These are phyloP conservation scores for Neolentinus lepideus DNA, from an alignment of 1,284 basidiomycete genomes.

Conservation along the genomic window DNA sequence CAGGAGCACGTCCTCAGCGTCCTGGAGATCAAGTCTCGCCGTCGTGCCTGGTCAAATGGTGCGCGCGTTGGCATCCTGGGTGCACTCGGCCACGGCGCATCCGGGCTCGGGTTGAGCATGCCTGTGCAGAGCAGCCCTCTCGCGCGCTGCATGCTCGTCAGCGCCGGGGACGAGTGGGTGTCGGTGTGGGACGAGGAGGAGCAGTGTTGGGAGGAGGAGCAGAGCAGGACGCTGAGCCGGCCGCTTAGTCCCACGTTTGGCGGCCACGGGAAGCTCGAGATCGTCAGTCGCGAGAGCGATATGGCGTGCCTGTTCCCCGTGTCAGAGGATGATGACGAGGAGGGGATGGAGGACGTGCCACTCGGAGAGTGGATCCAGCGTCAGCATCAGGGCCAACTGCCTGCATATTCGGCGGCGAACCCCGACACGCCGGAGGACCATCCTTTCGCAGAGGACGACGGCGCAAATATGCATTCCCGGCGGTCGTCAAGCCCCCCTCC, in stretches of 20 bases:
- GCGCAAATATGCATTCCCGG: constrained; percentile 4
- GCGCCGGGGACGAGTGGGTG: constrained; percentile 9
- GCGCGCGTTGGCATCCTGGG: not conserved
- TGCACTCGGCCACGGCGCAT: constrained; percentile 18
- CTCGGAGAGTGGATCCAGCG: not conserved
- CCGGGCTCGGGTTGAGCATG: constrained; percentile 30
- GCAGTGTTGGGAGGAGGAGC: not conserved
- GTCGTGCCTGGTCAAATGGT: constrained; percentile 46
- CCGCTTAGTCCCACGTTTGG: constrained; percentile 3
- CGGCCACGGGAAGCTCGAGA: constrained; percentile 9
- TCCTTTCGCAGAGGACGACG: constrained; percentile 12
- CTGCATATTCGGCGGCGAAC: not conserved
- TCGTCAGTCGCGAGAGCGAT: constrained; percentile 17
- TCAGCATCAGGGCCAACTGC: constrained; percentile 6
- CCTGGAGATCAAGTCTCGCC: constrained; percentile 41
- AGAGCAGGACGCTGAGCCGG: constrained; percentile 2
- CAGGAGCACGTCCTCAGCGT: constrained; percentile 34
- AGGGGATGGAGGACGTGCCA: constrained; percentile 11
- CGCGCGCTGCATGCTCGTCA: constrained; percentile 28
- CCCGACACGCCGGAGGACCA: constrained; percentile 7
- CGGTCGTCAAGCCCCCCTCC: constrained; percentile 13
- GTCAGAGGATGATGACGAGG: constrained; percentile 40
- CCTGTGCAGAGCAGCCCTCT: constrained; percentile 34
- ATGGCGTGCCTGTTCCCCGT: constrained; percentile 35
- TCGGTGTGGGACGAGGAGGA: not conserved